Base-by-base conservation (phyloP, 2,329 filamentous ascomycete genomes). In the Sarocladiaceae sp. region DNA sequence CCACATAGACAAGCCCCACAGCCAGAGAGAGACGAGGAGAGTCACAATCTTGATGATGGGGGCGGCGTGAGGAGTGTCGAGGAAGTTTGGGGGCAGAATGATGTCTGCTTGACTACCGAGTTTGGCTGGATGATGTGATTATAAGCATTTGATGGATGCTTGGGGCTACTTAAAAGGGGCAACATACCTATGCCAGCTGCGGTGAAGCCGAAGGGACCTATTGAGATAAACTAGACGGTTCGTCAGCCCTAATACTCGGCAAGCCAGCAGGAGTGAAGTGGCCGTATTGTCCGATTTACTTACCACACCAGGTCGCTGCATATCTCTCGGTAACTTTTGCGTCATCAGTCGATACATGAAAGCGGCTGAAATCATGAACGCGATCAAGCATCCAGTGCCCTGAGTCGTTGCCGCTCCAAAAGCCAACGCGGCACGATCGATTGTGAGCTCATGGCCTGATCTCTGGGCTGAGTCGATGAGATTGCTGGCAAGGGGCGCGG, bases 321-420 rank as follows among this genome's bases (percentile, higher is more conserved):
- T 83, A 62, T 93, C 89, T 52, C 81, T 78, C 0, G 90, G 90
- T 0, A 95, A 74, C 61, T 94, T 94, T 62, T 93, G 87, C 0
- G 89, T 93, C 89, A 94, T 94, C 25, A 95, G 77, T 26, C 90
- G 82, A 64, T 94, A 94, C 48, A 95, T 81, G 63, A 92, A 94
- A 48, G 90, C 87, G 1, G 87, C 82, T 56, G 90, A 91, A 23
- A 95, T 88, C 85, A 92, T 92, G 54, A 93, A 78, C 46, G 74
- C 75, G 42, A 82, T 78, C 2, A 82, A 66, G 55, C 78, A 82
- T 0, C 78, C 79, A 1, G 76, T 78, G 6, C 78, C 79, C 58
- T 82, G 79, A 1, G 76, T 69, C 0, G 76, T 71, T 20, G 80
- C 60, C 7, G 77, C 75, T 11, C 73, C 71, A 13, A 79, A 63